Conservation (phyloP, 2,329 filamentous ascomycete genomes). For the Penicillium capsulatum region DNA sequence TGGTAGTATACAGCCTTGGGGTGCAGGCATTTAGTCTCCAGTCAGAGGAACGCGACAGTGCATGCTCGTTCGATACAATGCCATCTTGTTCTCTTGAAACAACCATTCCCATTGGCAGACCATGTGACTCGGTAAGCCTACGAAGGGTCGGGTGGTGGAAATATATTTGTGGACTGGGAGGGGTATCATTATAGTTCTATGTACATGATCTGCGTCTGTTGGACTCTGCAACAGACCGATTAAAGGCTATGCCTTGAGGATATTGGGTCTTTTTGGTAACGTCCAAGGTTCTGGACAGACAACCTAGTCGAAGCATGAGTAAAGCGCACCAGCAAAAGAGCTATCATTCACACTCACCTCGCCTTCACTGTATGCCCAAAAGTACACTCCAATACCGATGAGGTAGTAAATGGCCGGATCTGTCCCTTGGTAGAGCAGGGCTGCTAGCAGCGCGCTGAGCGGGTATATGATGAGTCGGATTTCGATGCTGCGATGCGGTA, state of each 20-base stretch:
- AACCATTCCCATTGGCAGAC: too few relatives aligned
- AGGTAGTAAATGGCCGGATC: conserved; percentile 91
- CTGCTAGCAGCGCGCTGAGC: conserved; percentile 66
- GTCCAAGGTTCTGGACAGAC: conserved; percentile 68
- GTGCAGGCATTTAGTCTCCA: too few relatives aligned
- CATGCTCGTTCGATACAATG: too few relatives aligned
- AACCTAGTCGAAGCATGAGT: conserved; percentile 45
- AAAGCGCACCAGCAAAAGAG: conserved; percentile 3
- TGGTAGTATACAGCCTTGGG: too few relatives aligned
- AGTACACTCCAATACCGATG: conserved; percentile 80
- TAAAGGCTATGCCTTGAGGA: conserved; percentile 27
- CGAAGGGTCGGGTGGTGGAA: too few relatives aligned
- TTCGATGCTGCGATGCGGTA: conserved; percentile 82
- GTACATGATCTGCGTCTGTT: conserved; percentile 16
- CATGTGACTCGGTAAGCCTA: too few relatives aligned
- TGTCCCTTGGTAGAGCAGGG: conserved; percentile 85
- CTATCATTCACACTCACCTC: conserved; percentile 64
- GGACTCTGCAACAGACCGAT: conserved; percentile 9
- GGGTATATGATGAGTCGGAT: conserved; percentile 78
- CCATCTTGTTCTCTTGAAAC: too few relatives aligned
- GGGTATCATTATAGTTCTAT: conserved; percentile 3
- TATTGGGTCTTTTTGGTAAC: conserved; percentile 52
- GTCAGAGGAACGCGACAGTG: too few relatives aligned
- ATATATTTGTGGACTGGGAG: too few relatives aligned
- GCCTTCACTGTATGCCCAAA: conserved; percentile 96